Conservation (phyloP, 352 stramenopile species). For the Phytophthora chlamydospora region DNA sequence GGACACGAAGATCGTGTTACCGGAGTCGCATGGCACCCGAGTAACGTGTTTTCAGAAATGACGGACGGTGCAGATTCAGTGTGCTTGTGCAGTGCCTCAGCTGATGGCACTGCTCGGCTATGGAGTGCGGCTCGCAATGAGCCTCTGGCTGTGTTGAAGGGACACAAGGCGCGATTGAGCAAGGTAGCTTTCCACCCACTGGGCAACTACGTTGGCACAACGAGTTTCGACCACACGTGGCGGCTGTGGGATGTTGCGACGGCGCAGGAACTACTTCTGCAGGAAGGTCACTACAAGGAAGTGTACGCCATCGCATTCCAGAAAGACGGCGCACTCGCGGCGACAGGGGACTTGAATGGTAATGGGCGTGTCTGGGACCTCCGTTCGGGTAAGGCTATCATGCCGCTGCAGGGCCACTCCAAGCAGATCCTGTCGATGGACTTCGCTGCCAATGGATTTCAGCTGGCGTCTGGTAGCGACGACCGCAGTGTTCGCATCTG, state of each 20-base stretch:
- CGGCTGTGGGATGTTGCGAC: slow-evolving; percentile 97
- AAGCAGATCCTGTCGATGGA: slow-evolving; percentile 95
- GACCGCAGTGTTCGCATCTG: slow-evolving; percentile 97
- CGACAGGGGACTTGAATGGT: slow-evolving; percentile 95
- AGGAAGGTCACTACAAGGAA: slow-evolving; percentile 97
- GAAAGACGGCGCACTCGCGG: slow-evolving; percentile 91
- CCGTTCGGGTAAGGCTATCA: slow-evolving; percentile 93
- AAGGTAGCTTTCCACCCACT: slow-evolving; percentile 95
- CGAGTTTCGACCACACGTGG: slow-evolving; percentile 97
- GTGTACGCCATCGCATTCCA: slow-evolving; percentile 97
- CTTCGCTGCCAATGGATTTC: slow-evolving; percentile 94
- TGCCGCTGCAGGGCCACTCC: slow-evolving; percentile 92
- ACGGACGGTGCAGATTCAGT: slow-evolving; percentile 59
- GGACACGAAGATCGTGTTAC: slow-evolving; percentile 91
- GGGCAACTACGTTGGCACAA: slow-evolving; percentile 93
- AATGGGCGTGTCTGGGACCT: slow-evolving; percentile 97
- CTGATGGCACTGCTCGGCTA: slow-evolving; percentile 76
- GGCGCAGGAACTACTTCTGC: slow-evolving; percentile 91
- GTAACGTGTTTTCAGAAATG: slow-evolving; percentile 57
- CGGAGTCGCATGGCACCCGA: slow-evolving; percentile 85
- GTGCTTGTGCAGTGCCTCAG: slow-evolving; percentile 80
- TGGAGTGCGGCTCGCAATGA: slow-evolving; percentile 69
- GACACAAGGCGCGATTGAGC: slow-evolving; percentile 75
- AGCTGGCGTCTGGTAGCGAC: slow-evolving; percentile 94
- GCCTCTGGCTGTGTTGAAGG: slow-evolving; percentile 63